phyloP scores from a whole-genome alignment of 176 grass and related monocot species.

The Calamus simplicifolius region DNA sequence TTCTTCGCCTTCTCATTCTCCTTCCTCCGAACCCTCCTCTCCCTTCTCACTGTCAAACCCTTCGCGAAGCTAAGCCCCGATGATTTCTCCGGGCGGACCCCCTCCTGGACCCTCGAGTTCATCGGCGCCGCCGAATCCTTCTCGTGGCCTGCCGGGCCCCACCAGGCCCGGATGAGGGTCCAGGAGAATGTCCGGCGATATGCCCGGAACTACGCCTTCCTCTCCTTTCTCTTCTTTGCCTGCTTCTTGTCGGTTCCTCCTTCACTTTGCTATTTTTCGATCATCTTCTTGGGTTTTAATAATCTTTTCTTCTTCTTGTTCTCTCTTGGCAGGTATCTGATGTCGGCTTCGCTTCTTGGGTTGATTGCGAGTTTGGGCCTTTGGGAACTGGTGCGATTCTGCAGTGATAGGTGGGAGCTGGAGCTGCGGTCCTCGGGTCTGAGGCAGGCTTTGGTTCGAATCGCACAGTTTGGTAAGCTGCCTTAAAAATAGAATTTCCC shows the following conservation, averaged over 20 bases:
- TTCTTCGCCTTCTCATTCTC: neutral
- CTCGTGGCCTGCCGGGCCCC: slow-evolving; percentile 65
- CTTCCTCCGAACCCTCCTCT: slow-evolving; percentile 56
- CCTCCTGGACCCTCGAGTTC: slow-evolving; percentile 77
- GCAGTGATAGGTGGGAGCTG: slow-evolving; percentile 40
- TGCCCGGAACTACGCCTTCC: slow-evolving; percentile 68
- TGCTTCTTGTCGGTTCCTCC: slow-evolving; percentile 52
- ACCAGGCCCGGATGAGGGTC: slow-evolving; percentile 74
- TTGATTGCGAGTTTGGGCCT: slow-evolving; percentile 47
- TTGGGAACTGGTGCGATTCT: slow-evolving; percentile 70
- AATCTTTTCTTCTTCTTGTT: neutral
- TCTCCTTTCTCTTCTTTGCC: slow-evolving; percentile 62
- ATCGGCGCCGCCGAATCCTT: slow-evolving; percentile 46
- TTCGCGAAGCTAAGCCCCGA: slow-evolving; percentile 43
- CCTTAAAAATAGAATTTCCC: too few relatives aligned
- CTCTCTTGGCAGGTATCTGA: slow-evolving; percentile 49
- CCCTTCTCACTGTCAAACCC: slow-evolving; percentile 74
- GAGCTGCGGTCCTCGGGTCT: slow-evolving; percentile 28
- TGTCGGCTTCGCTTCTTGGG: slow-evolving; percentile 69
- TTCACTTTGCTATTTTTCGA: neutral
- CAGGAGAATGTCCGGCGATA: slow-evolving; percentile 93
- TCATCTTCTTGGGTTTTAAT: neutral
- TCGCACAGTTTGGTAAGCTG: slow-evolving; percentile 44
- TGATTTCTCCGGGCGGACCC: slow-evolving; percentile 57
- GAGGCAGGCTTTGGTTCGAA: slow-evolving; percentile 35